Base-by-base conservation (phyloP, 2,329 filamentous ascomycete species). In the Cryphonectria radicalis region DNA sequence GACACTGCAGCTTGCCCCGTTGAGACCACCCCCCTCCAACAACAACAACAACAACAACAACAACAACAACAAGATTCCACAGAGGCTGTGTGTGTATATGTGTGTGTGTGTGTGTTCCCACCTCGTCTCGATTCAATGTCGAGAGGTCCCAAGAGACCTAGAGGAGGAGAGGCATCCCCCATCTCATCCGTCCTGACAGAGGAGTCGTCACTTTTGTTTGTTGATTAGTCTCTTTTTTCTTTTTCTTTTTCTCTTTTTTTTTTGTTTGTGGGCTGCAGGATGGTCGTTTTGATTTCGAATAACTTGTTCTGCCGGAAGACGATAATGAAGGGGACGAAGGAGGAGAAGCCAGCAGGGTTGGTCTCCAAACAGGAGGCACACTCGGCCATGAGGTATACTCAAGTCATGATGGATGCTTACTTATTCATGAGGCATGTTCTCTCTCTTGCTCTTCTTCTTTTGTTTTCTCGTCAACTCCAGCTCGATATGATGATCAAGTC, bases 271-370 rank as follows among this genome's bases (percentile, higher is more conserved):
- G 22, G 43, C 67, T 28, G 63, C 63, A 46, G 67, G 62, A 46
- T 60, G 70, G 67, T 50, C 40, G 70, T 69, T 71, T 71, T 66
- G 63, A 40, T 64, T 66, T 66, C 66, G 59, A 25, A 62, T 32
- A 64, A 64, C 22, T 46, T n/a, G 11, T 7, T 25, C 37, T 64
- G 37, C 13, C 40, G 40, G 40, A 64, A 25, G 62, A 46, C 14
- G 25, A 28, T 40, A 46, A 11, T 13, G 32, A 32, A 25, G 7
- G 11, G 37, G 62, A 32, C 32, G 7, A 64, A 64, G 5, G 62
- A 64, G 62, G 59, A 25, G 35, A 11, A 25, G 4, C 13, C 37
- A 22, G 14, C 8, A 10, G 62, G 37, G 40, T 8, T 13, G 4
- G 8, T 7, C 46, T 11, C 32, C 3, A 28, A n/a, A 11, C 8